These are phyloP conservation scores for Lactarius sp. DNA, from an alignment of 768 basidiomycete genomes.

Conservation along the genomic window DNA sequence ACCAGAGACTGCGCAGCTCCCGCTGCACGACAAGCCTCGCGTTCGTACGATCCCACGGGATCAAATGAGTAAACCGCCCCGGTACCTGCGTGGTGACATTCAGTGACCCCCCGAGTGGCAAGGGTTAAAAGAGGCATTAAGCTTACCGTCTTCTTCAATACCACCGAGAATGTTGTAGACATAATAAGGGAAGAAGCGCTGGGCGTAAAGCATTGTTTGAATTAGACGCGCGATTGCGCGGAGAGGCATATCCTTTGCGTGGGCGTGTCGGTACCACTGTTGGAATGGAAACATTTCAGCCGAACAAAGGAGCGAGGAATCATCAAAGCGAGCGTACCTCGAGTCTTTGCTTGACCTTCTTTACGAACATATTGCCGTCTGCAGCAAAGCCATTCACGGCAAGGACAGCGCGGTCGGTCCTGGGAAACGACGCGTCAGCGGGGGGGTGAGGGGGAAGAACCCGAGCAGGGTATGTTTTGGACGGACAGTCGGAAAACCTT, in stretches of 20 bases:
- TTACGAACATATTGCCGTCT: constrained; percentile 97
- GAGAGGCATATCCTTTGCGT: constrained; percentile 96
- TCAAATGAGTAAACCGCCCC: constrained; percentile 99
- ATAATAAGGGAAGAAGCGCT: constrained; percentile 98
- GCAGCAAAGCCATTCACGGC: constrained; percentile 97
- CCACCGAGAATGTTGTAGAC: constrained; percentile 95
- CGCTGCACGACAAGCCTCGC: constrained; percentile 93
- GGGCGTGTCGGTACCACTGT: constrained; percentile 97
- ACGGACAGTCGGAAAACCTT: constrained; percentile 92
- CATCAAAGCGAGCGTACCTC: constrained; percentile 55
- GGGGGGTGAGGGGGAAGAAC: too few species aligned
- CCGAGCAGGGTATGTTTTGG: not conserved
- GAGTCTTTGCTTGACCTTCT: constrained; percentile 89
- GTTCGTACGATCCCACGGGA: constrained; percentile 96
- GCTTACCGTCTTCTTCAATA: constrained; percentile 90
- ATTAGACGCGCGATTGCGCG: constrained; percentile 96
- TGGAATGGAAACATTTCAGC: not conserved
- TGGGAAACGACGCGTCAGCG: constrained; percentile 31
- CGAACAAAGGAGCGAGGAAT: not conserved
- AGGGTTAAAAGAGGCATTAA: constrained; percentile 14
- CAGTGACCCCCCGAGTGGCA: constrained; percentile 16
- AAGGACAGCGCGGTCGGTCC: constrained; percentile 88
- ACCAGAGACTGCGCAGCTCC: constrained; percentile 92
- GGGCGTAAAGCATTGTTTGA: constrained; percentile 95
- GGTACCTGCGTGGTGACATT: constrained; percentile 50